Percentiles rank a stretch among this genome's conserved stretches.
Evolutionary conservation across 2,329 filamentous ascomycete species (phyloP).

Genomic region (Penicillium vulpinum): DNA sequence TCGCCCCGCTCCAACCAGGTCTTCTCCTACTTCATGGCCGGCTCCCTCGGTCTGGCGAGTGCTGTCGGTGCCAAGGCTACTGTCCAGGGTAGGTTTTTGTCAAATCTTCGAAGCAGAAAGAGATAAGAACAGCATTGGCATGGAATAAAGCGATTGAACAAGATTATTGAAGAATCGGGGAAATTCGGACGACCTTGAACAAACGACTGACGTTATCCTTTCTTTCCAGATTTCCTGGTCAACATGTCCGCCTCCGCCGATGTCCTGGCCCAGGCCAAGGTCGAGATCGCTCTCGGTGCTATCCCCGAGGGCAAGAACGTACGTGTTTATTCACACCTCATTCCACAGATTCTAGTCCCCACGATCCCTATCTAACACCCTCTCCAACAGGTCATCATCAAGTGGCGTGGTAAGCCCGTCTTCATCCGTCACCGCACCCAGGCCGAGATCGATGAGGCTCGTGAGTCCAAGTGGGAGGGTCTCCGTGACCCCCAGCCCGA

Average conservation of each 20-base stretch:
- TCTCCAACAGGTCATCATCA: conserved; percentile 82
- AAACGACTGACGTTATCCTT: conserved; percentile 28
- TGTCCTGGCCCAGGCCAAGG: conserved; percentile 98
- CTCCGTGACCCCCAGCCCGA: conserved; percentile 92
- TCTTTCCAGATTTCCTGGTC: conserved; percentile 84
- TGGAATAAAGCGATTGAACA: background rate
- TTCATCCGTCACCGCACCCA: conserved; percentile 98
- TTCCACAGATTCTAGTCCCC: background rate
- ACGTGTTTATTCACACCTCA: conserved; percentile 44
- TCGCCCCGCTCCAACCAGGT: conserved; percentile 74
- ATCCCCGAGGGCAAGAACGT: conserved; percentile 99
- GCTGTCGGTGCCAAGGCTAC: conserved; percentile 96
- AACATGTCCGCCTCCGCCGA: conserved; percentile 99
- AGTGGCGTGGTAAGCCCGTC: conserved; percentile 99
- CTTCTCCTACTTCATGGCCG: conserved; percentile 98
- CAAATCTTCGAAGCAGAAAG: conserved; percentile 1
- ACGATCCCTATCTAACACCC: conserved; percentile 16
- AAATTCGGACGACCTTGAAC: conserved; percentile 1
- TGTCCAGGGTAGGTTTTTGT: conserved; percentile 76
- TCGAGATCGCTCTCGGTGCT: conserved; percentile 87
- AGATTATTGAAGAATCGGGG: conserved; percentile 4
- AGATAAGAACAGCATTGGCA: background rate
- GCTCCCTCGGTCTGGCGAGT: conserved; percentile 85
- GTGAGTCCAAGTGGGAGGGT: conserved; percentile 76
- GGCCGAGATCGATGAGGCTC: conserved; percentile 91